These are phyloP conservation scores for Penicillium fuscoglaucum DNA, from an alignment of 2,329 filamentous ascomycete genomes.

Conservation along the genomic window DNA sequence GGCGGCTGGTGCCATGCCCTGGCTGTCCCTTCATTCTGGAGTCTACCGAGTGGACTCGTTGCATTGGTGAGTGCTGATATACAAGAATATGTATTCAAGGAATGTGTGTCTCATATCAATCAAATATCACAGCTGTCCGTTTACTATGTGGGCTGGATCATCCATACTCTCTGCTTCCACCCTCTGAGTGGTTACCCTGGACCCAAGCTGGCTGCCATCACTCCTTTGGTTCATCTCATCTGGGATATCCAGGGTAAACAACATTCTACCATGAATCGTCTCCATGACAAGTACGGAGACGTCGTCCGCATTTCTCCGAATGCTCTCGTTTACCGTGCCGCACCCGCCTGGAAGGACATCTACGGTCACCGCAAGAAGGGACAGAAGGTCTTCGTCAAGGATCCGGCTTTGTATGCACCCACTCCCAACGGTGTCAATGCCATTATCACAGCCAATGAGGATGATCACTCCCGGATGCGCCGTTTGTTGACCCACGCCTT, in stretches of 20 bases:
- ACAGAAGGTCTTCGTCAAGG: conserved; percentile 26
- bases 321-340: conserved; percentile 38
- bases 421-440: conserved; percentile 24
- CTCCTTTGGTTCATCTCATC: conserved; percentile 23
- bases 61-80: conserved; percentile 8
- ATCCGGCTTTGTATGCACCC: conserved; percentile 23
- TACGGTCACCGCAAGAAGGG: conserved; percentile 36
- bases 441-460: conserved; percentile 29
- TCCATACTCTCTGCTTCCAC: conserved; percentile 33
- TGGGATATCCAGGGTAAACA: conserved; percentile 23
- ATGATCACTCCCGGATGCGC: conserved; percentile 35
- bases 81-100: not conserved
- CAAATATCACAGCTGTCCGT: conserved; percentile 1
- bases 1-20: not conserved
- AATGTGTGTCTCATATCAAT: not conserved
- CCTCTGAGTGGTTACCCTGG: conserved; percentile 35
- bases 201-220: conserved; percentile 33
- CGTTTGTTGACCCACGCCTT: conserved; percentile 38
- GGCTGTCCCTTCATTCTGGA: conserved; percentile 1
- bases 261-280: conserved; percentile 17
- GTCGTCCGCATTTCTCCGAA: conserved; percentile 44
- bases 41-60: not conserved
- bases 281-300: conserved; percentile 31
- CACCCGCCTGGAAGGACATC: conserved; percentile 37
- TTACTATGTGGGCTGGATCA: conserved; percentile 11